Base-by-base conservation (phyloP, 257 asterid genomes). In the Lycium barbarum region DNA sequence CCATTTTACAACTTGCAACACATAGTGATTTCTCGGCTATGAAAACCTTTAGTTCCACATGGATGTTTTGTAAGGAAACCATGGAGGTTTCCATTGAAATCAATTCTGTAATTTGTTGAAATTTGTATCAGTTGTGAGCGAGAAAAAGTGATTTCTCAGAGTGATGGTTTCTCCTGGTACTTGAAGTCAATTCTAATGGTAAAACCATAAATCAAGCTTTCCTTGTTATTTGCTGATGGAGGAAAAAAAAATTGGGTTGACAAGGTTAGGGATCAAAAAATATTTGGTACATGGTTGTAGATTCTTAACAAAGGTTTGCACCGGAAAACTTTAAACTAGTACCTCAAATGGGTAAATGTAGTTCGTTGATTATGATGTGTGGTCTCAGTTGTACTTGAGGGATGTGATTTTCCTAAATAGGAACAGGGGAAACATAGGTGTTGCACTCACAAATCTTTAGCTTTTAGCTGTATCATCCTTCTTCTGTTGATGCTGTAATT, bases 261-360 rank as follows among this genome's bases (percentile, higher is more conserved):
- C 18, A 11, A 12, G 43, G 17, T 70, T 70, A 70, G 33, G 35
- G 33, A 26, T 70, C 15, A 36, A 38, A 17, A 14, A 38, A 38
- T 36, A 17, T 70, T 54, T 40, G 79, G 40, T 38, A 15, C 15
- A 38, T 71, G 54, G 15, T 71, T 40, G 33, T 71, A 71, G 79
- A 18, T 38, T 70, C 4, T 17, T 38, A 17, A 14, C 33, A 66
- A 38, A 70, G 9, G 13, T 70, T 70, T 70, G 10, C 13, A 36
- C 26, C 17, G 6, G 0, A 3, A 67, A 58, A 54, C 53, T 40
- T 40, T 40, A 40, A 36, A 70, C 22, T 47, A 74, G 62, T 74
- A 7, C 61, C 81, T 73, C 45, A 13, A 76, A 76, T 76, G 63
- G 62, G 62, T 76, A 51, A 73, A 13, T 51, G 40, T 51, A 22